Evolutionary conservation across 2,329 filamentous ascomycete genomes (phyloP), one percentile per base, ranked within the genome.

Genomic region (Penicillium sp.): DNA sequence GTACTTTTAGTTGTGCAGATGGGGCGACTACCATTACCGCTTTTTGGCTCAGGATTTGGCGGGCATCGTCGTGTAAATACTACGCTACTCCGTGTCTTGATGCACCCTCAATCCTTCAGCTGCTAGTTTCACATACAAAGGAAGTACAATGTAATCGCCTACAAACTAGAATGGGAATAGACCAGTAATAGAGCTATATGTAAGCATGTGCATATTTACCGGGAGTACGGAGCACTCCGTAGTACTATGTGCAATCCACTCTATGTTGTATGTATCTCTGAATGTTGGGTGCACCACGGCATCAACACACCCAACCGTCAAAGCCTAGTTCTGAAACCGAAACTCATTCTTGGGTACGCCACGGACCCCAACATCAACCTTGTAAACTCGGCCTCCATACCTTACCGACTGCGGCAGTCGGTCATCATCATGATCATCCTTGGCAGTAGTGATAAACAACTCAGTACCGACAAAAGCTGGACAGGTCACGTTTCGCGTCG

Each of bases 401-500:
- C 80, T 79, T 64, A 80, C 80, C 64, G 85, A 87, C 67, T 81
- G 77, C 6, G 83, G 82, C 60, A 84, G 81, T 55, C 51, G 53
- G 18, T 82, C 79, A 42, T 86, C 85, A 42, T 86, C 83, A 8
- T 81, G 81, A 58, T 84, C 80, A 57, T 89, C 85, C 67, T 87
- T 85, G 5, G 90, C 90, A 51, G 84, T 89, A 18, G 91, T 96
- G 67, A 96, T 88, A 73, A 88, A 88, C 53, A 97, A 77, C 66
- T 84, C 79, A 10, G 80, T 82, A 8, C 89, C 91, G 34, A 86
- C 85, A 69, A 97, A 93, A 58, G 87, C 85, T 18, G 88, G 84
- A 74, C 91, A 96, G 7, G 90, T 94, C 60, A 90, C 83, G 72
- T 90, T 89, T 57, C 81, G 81, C 11, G 91, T 95, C 4, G 91